A percentile compares a stretch with the other conserved stretches of the same genome.
Conservation (phyloP, 1,139 yeast species). For the Sugiyamaella xylanicola region DNA sequence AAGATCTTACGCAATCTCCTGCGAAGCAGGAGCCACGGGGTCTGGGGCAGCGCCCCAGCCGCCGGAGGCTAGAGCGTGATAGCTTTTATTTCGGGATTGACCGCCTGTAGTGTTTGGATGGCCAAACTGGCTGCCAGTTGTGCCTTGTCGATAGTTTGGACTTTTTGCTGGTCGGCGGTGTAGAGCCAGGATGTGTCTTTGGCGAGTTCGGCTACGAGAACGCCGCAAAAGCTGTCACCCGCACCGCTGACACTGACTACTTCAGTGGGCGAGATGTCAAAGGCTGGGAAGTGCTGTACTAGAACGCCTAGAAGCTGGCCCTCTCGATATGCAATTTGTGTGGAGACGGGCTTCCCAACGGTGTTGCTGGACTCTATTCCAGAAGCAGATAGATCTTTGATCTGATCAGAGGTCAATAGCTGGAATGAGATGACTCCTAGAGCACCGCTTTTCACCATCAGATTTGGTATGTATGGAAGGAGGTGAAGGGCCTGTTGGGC, state of each 20-base stretch:
- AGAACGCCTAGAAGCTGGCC: conserved; percentile 51
- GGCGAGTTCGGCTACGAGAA: conserved; percentile 46
- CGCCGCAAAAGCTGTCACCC: conserved; percentile 67
- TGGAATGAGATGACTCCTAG: conserved; percentile 61
- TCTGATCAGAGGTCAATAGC: conserved; percentile 38
- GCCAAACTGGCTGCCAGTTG: conserved; percentile 60
- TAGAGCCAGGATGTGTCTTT: conserved; percentile 37
- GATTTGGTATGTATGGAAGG: conserved; percentile 70
- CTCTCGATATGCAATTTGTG: conserved; percentile 7
- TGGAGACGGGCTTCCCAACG: conserved; percentile 13
- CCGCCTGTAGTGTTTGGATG: conserved; percentile 44
- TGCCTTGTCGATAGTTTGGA: conserved; percentile 46
- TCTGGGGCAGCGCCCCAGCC: conserved; percentile 4
- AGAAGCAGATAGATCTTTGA: conserved; percentile 2
- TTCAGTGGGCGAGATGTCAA: conserved; percentile 34
- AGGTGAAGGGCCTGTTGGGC: conserved; percentile 71
- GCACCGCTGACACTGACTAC: conserved; percentile 64
- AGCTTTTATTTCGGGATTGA: conserved; percentile 29
- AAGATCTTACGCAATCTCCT: too few species aligned
- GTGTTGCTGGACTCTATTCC: conserved; percentile 13
- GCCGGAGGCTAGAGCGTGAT: conserved; percentile 1
- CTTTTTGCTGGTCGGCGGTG: conserved; percentile 35
- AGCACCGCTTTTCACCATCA: conserved; percentile 67
- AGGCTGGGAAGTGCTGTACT: conserved; percentile 61
- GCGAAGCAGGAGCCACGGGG: not conserved